Base-by-base conservation (phyloP, 2,329 filamentous ascomycete species). In the Trichoderma sp. region DNA sequence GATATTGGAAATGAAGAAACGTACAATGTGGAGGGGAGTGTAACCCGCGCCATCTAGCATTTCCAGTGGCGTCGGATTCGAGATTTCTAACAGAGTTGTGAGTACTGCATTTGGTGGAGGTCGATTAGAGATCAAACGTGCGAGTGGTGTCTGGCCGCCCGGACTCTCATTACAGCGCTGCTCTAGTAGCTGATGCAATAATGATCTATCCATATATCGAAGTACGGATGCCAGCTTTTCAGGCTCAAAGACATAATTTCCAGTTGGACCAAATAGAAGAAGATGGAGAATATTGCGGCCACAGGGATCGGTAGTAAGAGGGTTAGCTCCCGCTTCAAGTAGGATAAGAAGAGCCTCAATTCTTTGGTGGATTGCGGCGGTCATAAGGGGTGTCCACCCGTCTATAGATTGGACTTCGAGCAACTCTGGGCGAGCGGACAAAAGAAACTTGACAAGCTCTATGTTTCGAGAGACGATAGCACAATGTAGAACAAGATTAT, bases 271-370 rank as follows among this genome's bases (percentile, higher is more conserved):
- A 2, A 67, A 24, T 18, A 67, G 3, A n/a, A 67, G 24, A 21
- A 67, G 47, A n/a, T 67, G 64, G 28, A 67, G 64, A 51, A 67
- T 67, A 26, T 67, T 57, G 24, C 64, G 64, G 3, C 47, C 64
- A 9, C 14, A 39, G 0, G 15, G 9, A 34, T 67, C 64, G 1
- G 64, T 57, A 15, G 30, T 32, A 26, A 67, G 39, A 2, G 64
- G 64, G 64, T 14, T 36, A 39, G 47, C 64, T 26, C 32, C 51
- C n/a, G 64, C 64, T 67, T 67, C 64, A 39, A 67, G 47, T 15
- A 67, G 64, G 6, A 57, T 7, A 2, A 21, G 64, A 3, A 67
- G 51, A 39, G 24, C 24, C 24, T 67, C 21, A 9, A 67, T 36
- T 26, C 51, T 34, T 4, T 67, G 32, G 8, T 53, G 51, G 6